Conservation (phyloP, 2,329 filamentous ascomycete species). For the Paraphoma chrysanthemicola region DNA sequence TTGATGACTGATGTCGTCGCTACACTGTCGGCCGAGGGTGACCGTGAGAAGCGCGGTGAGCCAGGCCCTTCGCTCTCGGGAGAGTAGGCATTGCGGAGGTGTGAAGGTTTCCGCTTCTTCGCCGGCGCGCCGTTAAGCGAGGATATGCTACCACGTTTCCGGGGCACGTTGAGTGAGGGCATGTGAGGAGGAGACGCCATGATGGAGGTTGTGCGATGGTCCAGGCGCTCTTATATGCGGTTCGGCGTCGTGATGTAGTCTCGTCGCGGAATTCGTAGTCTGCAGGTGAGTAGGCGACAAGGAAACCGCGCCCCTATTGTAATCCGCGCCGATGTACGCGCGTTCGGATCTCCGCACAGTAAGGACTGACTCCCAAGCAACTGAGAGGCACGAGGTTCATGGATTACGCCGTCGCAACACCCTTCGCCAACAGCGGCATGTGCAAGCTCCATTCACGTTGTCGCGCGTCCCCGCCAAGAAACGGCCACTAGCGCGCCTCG, state of each 20-base stretch:
- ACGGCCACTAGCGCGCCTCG: slow-evolving; percentile 19
- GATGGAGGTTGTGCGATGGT: slow-evolving; percentile 42
- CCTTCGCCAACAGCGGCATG: neutral
- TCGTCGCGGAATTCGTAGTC: too few relatives aligned
- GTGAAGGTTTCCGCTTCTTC: slow-evolving; percentile 77
- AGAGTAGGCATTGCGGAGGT: slow-evolving; percentile 80
- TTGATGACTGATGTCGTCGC: slow-evolving; percentile 60
- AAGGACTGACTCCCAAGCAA: too few relatives aligned
- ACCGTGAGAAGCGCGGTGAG: slow-evolving; percentile 65
- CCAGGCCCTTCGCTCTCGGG: slow-evolving; percentile 62
- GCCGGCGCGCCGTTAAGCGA: slow-evolving; percentile 51
- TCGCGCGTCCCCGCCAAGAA: slow-evolving; percentile 12
- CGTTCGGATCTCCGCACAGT: too few relatives aligned
- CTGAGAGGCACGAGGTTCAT: neutral
- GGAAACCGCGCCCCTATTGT: too few relatives aligned
- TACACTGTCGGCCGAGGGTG: slow-evolving; percentile 68
- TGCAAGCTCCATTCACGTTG: neutral
- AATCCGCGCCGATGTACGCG: too few relatives aligned
- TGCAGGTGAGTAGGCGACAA: neutral
- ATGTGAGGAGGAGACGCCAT: slow-evolving; percentile 66
- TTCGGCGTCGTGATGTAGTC: neutral
- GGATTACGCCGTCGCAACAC: neutral
- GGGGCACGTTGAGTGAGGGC: slow-evolving; percentile 61
- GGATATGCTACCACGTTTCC: slow-evolving; percentile 68
- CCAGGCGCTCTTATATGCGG: neutral